Conservation (phyloP, 2,329 filamentous ascomycete genomes). For the Fusarium sp. region DNA sequence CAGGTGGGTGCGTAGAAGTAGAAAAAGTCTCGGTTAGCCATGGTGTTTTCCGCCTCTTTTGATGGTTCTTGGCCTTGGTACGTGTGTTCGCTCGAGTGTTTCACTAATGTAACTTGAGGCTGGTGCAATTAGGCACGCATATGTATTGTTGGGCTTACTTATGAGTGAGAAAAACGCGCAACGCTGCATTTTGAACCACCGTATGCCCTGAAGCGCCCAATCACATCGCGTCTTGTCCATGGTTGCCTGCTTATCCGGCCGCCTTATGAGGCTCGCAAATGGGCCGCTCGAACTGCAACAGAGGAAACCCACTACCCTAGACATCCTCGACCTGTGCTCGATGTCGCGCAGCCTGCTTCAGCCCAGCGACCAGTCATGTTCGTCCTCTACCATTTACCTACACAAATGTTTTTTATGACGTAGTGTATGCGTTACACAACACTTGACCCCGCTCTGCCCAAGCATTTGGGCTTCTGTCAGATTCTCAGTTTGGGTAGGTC, state of each 20-base stretch:
- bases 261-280: neutral
- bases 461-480: neutral
- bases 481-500: neutral
- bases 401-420: neutral
- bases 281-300: neutral
- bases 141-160: neutral
- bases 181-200: neutral
- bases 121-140: neutral
- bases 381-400: neutral
- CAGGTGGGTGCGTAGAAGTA: constrained; percentile 19
- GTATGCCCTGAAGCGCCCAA: neutral
- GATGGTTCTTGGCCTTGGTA: neutral
- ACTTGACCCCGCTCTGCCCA: neutral
- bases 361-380: neutral
- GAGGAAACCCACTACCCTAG: neutral
- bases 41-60: neutral
- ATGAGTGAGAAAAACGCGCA: neutral
- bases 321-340: neutral
- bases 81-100: neutral
- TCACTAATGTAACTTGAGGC: neutral
- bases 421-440: neutral
- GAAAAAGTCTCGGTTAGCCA: constrained; percentile 10
- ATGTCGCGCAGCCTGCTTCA: neutral
- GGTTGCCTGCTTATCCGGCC: neutral
- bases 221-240: neutral